These are phyloP conservation scores for Carex arenaria DNA, from an alignment of 202 grass and related monocot species.

Conservation along the genomic window DNA sequence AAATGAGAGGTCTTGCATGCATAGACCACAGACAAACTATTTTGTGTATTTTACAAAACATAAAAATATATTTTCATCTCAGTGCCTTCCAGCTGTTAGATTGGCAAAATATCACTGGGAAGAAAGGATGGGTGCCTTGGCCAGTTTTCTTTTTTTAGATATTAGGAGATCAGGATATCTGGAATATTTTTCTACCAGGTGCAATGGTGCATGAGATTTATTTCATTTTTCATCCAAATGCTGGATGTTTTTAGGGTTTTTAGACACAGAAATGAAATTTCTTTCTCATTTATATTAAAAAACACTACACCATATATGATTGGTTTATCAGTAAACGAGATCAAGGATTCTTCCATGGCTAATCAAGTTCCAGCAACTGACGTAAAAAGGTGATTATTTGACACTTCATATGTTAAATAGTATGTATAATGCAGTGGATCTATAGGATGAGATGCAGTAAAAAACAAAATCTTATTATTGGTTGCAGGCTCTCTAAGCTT, in stretches of 20 bases:
- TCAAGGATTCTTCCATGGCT: conserved; percentile 35
- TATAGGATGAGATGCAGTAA: background rate
- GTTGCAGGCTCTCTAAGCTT: conserved; percentile 49
- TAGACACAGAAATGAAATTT: background rate
- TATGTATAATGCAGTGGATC: conserved; percentile 1
- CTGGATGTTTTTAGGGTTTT: background rate
- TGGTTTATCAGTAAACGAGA: conserved; percentile 41
- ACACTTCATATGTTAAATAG: conserved; percentile 6
- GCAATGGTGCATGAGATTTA: background rate
- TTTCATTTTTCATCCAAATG: background rate
- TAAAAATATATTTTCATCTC: background rate
- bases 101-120: background rate
- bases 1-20: background rate
- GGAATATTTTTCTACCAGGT: background rate
- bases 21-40: background rate
- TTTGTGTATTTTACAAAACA: conserved; percentile 1
- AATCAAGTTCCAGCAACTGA: conserved; percentile 37
- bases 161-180: background rate
- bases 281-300: conserved; percentile 1
- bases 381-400: conserved; percentile 49
- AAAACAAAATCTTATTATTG: conserved; percentile 14
- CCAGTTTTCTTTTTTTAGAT: background rate
- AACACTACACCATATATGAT: conserved; percentile 27
- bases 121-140: background rate
- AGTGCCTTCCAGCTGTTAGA: background rate